phyloP scores from a whole-genome alignment of 805 yeast species.

The Alloascoidea hylecoeti region DNA sequence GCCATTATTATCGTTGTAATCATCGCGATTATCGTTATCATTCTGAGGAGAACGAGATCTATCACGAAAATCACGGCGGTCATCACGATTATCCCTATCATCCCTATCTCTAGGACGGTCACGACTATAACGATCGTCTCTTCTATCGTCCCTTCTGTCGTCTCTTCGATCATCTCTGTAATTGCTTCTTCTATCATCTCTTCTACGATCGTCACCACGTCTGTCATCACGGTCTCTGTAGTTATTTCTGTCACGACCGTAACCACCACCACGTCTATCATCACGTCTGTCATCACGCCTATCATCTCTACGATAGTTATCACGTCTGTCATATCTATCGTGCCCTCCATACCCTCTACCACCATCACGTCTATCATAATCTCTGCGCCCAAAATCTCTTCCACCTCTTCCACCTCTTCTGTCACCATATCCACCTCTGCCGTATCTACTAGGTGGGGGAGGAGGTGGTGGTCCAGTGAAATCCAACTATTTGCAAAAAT shows the following conservation, averaged over 20 bases:
- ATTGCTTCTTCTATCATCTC: constrained; percentile 5
- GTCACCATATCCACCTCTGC: constrained; percentile 9
- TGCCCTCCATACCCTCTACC: constrained; percentile 5
- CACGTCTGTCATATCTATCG: constrained; percentile 4
- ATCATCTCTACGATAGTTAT: constrained; percentile 3
- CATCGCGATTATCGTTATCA: not conserved
- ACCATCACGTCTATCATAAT: constrained; percentile 25
- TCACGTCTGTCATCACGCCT: constrained; percentile 6
- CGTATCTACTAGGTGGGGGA: constrained; percentile 10
- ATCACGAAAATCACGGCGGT: constrained; percentile 10
- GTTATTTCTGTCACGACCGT: too few species aligned
- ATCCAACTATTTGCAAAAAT: constrained; percentile 8
- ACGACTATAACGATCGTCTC: constrained; percentile 5
- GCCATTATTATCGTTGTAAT: not conserved
- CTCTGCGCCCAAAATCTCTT: constrained; percentile 12
- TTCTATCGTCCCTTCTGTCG: constrained; percentile 3
- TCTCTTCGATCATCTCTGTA: constrained; percentile 3
- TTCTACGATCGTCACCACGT: constrained; percentile 6
- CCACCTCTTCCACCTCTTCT: constrained; percentile 9
- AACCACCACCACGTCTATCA: constrained; percentile 6
- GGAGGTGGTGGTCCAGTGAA: constrained; percentile 23
- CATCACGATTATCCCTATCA: constrained; percentile 6
- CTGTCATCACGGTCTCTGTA: constrained; percentile 5
- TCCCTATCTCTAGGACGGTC: constrained; percentile 4
- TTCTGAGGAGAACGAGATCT: not conserved